These are phyloP conservation scores for Dalbergia oliveri DNA, from an alignment of 306 rosid species.

Conservation along the genomic window DNA sequence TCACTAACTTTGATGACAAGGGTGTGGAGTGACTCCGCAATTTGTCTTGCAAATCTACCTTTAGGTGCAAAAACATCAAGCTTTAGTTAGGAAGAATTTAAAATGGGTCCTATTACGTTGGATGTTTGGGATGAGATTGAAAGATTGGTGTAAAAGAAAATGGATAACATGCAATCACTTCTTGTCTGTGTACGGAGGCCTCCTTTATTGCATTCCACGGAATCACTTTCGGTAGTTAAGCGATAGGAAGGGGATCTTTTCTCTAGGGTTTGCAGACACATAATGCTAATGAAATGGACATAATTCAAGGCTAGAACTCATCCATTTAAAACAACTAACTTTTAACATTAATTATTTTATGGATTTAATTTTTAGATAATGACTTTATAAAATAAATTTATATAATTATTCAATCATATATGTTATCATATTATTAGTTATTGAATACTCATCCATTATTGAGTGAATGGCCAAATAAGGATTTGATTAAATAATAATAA, in stretches of 20 bases:
- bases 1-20: conserved; percentile 16
- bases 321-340: not conserved
- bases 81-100: not conserved
- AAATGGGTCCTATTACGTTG: conserved; percentile 18
- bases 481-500: too few species aligned
- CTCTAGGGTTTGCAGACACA: not conserved
- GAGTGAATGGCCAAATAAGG: too few species aligned
- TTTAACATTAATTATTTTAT: too few species aligned
- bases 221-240: conserved; percentile 27
- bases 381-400: too few species aligned
- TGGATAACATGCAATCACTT: conserved; percentile 1
- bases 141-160: not conserved
- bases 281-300: not conserved
- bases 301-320: not conserved
- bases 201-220: conserved; percentile 26
- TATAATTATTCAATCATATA: too few species aligned
- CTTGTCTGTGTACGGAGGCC: conserved; percentile 29
- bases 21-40: not conserved
- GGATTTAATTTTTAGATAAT: too few species aligned
- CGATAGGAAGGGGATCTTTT: conserved; percentile 1
- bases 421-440: too few species aligned
- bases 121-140: conserved; percentile 5
- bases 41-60: not conserved
- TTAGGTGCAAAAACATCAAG: conserved; percentile 20
- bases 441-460: too few species aligned